Evolutionary conservation across 2,329 filamentous ascomycete genomes (phyloP).

Genomic region (Neonectria ditissima): DNA sequence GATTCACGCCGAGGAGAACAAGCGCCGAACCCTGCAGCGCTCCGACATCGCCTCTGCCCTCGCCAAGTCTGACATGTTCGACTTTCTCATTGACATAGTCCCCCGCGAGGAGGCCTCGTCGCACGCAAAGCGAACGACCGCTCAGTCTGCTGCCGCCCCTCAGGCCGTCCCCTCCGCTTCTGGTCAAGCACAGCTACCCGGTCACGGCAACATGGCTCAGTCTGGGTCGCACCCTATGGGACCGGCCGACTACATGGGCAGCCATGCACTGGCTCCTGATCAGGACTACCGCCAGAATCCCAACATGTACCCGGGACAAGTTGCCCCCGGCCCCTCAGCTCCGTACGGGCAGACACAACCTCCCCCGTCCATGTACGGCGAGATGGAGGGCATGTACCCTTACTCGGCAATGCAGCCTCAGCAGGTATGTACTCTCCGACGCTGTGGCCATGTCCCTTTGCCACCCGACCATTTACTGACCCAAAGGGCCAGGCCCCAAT

Average conservation of each 20-base stretch:
- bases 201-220: slow-evolving; percentile 62
- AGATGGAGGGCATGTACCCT: slow-evolving; percentile 86
- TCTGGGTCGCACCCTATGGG: slow-evolving; percentile 68
- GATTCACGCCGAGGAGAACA: slow-evolving; percentile 99
- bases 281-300: slow-evolving; percentile 84
- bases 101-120: slow-evolving; percentile 92
- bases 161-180: slow-evolving; percentile 62
- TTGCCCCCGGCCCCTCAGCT: slow-evolving; percentile 77
- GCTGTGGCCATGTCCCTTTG: not conserved
- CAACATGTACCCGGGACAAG: slow-evolving; percentile 84
- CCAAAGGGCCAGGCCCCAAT: slow-evolving; percentile 53
- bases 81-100: slow-evolving; percentile 99
- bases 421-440: slow-evolving; percentile 68
- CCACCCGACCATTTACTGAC: slow-evolving; percentile 26
- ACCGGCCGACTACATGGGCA: slow-evolving; percentile 71
- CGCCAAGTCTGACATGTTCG: slow-evolving; percentile 99
- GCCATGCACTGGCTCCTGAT: slow-evolving; percentile 74
- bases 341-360: slow-evolving; percentile 83
- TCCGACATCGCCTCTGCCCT: slow-evolving; percentile 97
- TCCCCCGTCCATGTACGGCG: slow-evolving; percentile 74
- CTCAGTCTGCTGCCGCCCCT: slow-evolving; percentile 58
- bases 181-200: slow-evolving; percentile 64
- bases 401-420: slow-evolving; percentile 86
- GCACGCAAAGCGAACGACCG: slow-evolving; percentile 80
- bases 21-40: slow-evolving; percentile 91